A percentile compares a stretch with the other conserved stretches of the same genome.
phyloP scores from a whole-genome alignment of 768 basidiomycete genomes.

The Termitomyces sp. region DNA sequence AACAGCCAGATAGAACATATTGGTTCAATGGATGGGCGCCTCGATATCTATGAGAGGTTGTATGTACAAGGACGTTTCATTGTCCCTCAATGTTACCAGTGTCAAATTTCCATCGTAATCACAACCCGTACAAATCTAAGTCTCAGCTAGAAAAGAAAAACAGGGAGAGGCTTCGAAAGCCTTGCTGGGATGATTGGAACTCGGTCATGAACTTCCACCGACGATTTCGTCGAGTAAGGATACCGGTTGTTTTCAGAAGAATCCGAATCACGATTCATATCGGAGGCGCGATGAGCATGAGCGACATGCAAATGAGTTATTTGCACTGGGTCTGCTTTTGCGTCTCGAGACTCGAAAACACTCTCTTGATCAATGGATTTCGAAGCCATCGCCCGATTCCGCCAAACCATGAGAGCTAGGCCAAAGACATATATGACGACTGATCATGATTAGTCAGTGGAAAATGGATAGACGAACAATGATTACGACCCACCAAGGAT shows the following conservation, averaged over 20 bases:
- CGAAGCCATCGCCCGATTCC: background rate
- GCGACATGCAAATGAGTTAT: background rate
- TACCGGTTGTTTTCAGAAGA: background rate
- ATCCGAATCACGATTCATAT: background rate
- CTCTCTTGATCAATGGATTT: slow-evolving; percentile 6
- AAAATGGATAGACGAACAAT: background rate
- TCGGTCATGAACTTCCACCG: background rate
- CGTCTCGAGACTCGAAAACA: background rate
- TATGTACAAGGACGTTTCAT: background rate
- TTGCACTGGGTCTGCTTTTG: background rate
- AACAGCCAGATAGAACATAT: too few relatives aligned
- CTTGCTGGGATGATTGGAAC: slow-evolving; percentile 2
- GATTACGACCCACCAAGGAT: slow-evolving; percentile 34
- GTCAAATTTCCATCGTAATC: background rate
- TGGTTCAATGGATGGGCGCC: background rate
- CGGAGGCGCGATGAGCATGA: background rate
- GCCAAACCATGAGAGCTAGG: slow-evolving; percentile 12
- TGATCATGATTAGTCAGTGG: background rate
- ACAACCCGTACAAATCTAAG: background rate
- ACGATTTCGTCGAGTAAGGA: background rate
- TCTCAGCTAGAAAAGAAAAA: slow-evolving; percentile 9
- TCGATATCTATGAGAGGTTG: background rate
- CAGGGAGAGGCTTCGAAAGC: slow-evolving; percentile 14
- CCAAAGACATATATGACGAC: slow-evolving; percentile 8
- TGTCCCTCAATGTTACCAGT: background rate